These are phyloP conservation scores for Glycine tomentella DNA, from an alignment of 306 rosid genomes.

Conservation along the genomic window DNA sequence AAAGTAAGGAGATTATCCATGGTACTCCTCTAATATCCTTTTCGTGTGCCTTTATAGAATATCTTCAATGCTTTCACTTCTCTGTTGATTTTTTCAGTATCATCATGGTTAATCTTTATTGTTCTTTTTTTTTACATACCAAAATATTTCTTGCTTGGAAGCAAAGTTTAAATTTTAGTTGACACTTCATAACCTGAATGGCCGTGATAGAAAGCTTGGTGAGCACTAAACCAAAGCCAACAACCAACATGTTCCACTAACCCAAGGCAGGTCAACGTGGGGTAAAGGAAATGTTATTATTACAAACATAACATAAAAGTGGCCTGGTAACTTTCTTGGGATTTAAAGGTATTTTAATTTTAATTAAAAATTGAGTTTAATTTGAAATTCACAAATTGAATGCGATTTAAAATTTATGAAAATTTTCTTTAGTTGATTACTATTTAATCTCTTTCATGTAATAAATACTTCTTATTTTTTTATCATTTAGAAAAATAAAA, in stretches of 20 bases:
- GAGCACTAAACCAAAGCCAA: conserved; percentile 11
- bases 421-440: too few species aligned
- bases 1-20: not conserved
- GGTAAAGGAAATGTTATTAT: conserved; percentile 5
- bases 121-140: not conserved
- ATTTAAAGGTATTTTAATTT: too few species aligned
- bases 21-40: not conserved
- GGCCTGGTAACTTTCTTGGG: too few species aligned
- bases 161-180: conserved; percentile 33
- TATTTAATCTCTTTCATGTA: too few species aligned
- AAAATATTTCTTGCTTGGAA: not conserved
- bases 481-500: too few species aligned
- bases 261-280: not conserved
- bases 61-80: not conserved
- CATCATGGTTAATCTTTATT: conserved; percentile 24
- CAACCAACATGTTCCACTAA: conserved; percentile 28
- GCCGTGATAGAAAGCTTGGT: conserved; percentile 27
- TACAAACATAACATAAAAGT: too few species aligned
- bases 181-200: not conserved
- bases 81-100: not conserved
- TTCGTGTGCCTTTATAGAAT: not conserved
- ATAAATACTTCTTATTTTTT: too few species aligned
- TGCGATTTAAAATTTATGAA: too few species aligned
- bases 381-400: too few species aligned
- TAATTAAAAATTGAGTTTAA: too few species aligned